phyloP scores from a whole-genome alignment of 2,329 filamentous ascomycete genomes.

The Verticillium tricorpus region DNA sequence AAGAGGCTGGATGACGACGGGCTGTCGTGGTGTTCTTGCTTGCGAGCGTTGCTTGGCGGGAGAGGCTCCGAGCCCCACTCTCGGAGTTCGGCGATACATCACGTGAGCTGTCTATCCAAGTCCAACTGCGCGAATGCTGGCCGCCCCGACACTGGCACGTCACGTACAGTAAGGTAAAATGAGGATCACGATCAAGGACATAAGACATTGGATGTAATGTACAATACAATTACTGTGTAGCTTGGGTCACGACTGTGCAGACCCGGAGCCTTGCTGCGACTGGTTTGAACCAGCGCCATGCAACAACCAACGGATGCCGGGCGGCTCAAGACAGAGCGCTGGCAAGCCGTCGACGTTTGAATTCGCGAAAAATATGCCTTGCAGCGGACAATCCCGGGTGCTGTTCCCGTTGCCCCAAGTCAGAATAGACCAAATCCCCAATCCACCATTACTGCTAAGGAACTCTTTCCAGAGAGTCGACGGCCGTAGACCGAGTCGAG shows the following conservation, averaged over 20 bases:
- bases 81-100: neutral
- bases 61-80: neutral
- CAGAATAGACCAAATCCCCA: slow-evolving; percentile 3
- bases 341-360: neutral
- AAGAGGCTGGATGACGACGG: neutral
- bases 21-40: neutral
- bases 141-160: neutral
- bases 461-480: slow-evolving; percentile 11
- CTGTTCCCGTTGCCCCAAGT: neutral
- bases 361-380: slow-evolving; percentile 10
- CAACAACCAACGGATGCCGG: neutral
- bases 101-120: neutral
- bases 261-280: neutral
- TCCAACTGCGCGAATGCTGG: neutral
- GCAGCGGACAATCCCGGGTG: neutral
- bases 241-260: neutral
- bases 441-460: slow-evolving; percentile 7
- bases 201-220: neutral
- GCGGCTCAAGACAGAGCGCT: neutral
- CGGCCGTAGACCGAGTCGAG: slow-evolving; percentile 3
- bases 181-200: neutral
- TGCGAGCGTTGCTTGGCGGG: neutral
- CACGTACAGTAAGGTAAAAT: neutral
- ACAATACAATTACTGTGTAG: neutral
- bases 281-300: neutral